phyloP scores from a whole-genome alignment of 305 asterid species.

The Fraxinus latifolia region DNA sequence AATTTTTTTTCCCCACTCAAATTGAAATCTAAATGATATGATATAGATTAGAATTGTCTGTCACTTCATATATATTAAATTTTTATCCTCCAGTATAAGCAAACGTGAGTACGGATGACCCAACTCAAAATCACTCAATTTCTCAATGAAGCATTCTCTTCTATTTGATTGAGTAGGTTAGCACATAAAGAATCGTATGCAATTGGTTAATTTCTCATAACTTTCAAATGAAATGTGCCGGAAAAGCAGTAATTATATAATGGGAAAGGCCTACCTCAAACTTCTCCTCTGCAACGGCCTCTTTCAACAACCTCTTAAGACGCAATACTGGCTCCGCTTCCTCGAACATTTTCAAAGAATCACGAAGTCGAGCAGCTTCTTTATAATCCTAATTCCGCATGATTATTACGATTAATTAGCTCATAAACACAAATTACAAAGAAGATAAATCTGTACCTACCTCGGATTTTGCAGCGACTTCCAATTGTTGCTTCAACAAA shows the following conservation, averaged over 20 bases:
- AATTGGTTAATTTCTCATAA: background rate
- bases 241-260: background rate
- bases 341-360: constrained; percentile 13
- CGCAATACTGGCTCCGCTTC: constrained; percentile 35
- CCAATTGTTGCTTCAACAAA: constrained; percentile 72
- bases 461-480: constrained; percentile 82
- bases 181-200: background rate
- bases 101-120: background rate
- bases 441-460: constrained; percentile 23
- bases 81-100: background rate
- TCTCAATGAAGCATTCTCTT: background rate
- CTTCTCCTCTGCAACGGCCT: constrained; percentile 69
- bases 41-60: background rate
- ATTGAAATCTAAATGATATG: background rate
- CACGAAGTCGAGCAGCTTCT: background rate
- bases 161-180: background rate
- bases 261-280: constrained; percentile 51
- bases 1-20: background rate
- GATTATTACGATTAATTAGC: background rate
- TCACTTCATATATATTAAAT: background rate
- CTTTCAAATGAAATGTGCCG: background rate
- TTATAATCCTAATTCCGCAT: background rate
- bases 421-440: background rate
- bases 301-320: constrained; percentile 58
- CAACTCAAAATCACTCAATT: background rate